Evolutionary conservation across 164 flowering plant genomes (phyloP).

Genomic region (Vitis rotundifolia): DNA sequence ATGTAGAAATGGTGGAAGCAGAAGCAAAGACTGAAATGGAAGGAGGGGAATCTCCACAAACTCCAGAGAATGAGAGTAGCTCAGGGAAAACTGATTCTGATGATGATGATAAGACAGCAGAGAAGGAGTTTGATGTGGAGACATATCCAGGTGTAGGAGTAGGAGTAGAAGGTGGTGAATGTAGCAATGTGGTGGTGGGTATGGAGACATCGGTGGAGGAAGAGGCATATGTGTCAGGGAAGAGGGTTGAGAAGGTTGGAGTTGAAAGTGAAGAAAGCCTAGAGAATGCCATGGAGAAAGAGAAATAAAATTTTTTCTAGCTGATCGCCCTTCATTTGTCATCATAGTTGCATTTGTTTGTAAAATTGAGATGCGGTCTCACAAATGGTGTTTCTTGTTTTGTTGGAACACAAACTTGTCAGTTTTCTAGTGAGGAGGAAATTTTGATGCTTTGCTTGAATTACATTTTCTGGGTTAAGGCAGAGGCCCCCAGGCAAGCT

Average conservation of each 20-base stretch:
- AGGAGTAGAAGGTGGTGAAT: constrained; percentile 11
- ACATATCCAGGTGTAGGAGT: constrained; percentile 19
- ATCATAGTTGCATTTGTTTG: too few species aligned
- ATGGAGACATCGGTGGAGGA: constrained; percentile 18
- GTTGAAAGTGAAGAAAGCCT: neutral
- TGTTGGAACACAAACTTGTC: too few species aligned
- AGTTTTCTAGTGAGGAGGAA: too few species aligned
- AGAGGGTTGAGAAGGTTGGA: neutral
- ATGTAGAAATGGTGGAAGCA: constrained; percentile 32
- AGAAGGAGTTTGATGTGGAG: constrained; percentile 35
- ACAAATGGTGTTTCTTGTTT: too few species aligned
- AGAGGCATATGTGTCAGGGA: constrained; percentile 20
- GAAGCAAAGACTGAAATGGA: constrained; percentile 36
- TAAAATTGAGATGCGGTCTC: too few species aligned
- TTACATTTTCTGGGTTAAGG: too few species aligned
- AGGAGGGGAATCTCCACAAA: constrained; percentile 33
- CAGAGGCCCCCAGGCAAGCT: too few species aligned
- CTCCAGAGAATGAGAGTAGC: constrained; percentile 34
- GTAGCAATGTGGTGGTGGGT: constrained; percentile 8
- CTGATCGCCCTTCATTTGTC: too few species aligned
- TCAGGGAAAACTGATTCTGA: constrained; percentile 44
- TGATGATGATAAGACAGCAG: constrained; percentile 35
- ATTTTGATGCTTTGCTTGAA: too few species aligned
- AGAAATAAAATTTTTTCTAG: too few species aligned
- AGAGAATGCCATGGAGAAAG: too few species aligned